Evolutionary conservation across 2,329 filamentous ascomycete genomes (phyloP), one percentile per base, ranked within the genome.

Genomic region (Paraphoma sp.): DNA sequence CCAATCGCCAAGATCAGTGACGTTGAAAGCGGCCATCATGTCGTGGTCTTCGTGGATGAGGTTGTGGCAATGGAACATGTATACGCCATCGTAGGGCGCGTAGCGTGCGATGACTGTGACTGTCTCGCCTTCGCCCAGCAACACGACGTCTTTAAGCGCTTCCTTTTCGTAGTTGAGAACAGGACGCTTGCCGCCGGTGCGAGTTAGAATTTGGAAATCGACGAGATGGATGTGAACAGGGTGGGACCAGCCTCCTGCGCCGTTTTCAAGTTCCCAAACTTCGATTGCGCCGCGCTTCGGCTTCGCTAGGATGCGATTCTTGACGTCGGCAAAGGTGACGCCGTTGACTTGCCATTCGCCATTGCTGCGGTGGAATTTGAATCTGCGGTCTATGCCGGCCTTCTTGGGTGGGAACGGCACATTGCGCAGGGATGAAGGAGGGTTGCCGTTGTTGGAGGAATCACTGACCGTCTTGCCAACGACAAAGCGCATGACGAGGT

Each of bases 171-270:
- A 86, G 6, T 53, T 47, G 57, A 79, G 68, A 6, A 85, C 78
- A n/a, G 68, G 68, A 11, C 65, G 53, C 8, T 73, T 69, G 10
- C 77, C 77, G 11, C 52, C 41, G 7, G 41, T 38, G 16, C 29
- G 17, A 14, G 38, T 33, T 36, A 42, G 11, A 29, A 40, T 79
- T 53, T 83, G 80, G 72, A 87, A 83, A 64, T 87, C 85, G 54
- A 88, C 80, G 1, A 87, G 77, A 62, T 87, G 86, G 45, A 87
- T 81, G 69, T 87, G 85, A 23, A 80, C 73, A 0, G 84, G 85
- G 61, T 87, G 85, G 2, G 80, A 79, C 74, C 82, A 84, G 18
- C 79, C 81, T 17, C 81, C 83, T 6, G 76, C 78, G 28, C 71
- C 75, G 68, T 87, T 86, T 57, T 80, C 60, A 3, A 78, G 62